These are phyloP conservation scores for Trichothecium roseum DNA, from an alignment of 2,329 filamentous ascomycete species.

Conservation along the genomic window DNA sequence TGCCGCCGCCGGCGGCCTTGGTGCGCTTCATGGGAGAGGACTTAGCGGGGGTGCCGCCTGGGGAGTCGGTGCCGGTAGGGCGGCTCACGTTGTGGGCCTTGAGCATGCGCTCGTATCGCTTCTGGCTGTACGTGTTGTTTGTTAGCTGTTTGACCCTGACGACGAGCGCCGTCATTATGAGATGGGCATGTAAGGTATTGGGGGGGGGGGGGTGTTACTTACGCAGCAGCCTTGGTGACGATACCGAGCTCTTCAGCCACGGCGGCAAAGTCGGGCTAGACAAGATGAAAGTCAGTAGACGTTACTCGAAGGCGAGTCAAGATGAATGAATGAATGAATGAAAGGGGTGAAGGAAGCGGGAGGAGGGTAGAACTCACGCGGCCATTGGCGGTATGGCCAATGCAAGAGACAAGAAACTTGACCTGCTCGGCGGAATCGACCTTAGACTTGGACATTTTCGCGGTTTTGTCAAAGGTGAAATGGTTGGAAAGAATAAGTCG, in stretches of 20 bases:
- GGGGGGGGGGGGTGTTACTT: conserved; percentile 25
- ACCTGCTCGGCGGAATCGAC: conserved; percentile 45
- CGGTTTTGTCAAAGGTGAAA: conserved; percentile 6
- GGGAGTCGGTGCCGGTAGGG: conserved; percentile 6
- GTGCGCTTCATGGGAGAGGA: conserved; percentile 17
- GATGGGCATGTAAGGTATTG: neutral
- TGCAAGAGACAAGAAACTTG: conserved; percentile 56
- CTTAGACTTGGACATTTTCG: conserved; percentile 17
- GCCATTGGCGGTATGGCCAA: conserved; percentile 48
- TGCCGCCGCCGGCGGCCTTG: conserved; percentile 10
- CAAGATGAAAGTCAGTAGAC: neutral
- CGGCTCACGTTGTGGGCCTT: conserved; percentile 41
- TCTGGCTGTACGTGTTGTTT: conserved; percentile 50
- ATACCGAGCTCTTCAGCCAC: conserved; percentile 57
- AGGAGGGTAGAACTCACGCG: conserved; percentile 32
- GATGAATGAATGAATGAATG: no score
- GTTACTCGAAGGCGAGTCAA: no score
- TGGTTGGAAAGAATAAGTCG: conserved; percentile 3
- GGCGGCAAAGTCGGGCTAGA: conserved; percentile 51
- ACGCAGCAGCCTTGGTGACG: conserved; percentile 59
- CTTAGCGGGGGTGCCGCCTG: conserved; percentile 1
- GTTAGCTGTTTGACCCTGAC: neutral
- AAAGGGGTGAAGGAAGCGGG: neutral
- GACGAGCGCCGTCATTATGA: no score
- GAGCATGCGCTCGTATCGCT: conserved; percentile 57